Evolutionary conservation across 2,329 filamentous ascomycete genomes (phyloP).

Genomic region (Domatiomyces globalis): DNA sequence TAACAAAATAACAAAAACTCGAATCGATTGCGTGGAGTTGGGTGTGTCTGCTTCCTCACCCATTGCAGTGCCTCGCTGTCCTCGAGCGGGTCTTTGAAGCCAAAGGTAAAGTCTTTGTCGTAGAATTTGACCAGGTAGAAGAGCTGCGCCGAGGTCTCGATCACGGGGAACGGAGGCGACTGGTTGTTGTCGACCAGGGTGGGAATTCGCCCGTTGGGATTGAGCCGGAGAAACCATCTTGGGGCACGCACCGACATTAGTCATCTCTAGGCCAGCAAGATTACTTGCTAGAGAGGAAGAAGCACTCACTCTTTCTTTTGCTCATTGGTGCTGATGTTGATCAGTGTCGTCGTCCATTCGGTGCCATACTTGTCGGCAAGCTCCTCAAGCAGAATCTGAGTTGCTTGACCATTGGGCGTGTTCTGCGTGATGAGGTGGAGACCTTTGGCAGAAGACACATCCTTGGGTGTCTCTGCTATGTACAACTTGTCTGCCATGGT

Average conservation of each 20-base stretch:
- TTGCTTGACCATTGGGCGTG: conserved; percentile 40
- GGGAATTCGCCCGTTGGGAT: conserved; percentile 32
- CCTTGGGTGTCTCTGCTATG: conserved; percentile 31
- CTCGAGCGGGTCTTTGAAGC: conserved; percentile 40
- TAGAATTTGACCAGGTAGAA: conserved; percentile 38
- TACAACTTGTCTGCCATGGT: conserved; percentile 31
- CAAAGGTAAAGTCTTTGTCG: conserved; percentile 37
- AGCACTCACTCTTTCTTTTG: conserved; percentile 43
- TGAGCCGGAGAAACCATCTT: conserved; percentile 16
- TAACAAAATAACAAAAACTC: too few relatives aligned
- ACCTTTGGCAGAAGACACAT: conserved; percentile 36
- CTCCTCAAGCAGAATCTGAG: conserved; percentile 43
- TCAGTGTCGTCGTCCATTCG: conserved; percentile 35
- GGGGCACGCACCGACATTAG: not conserved
- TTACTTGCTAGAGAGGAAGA: not conserved
- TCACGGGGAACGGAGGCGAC: conserved; percentile 36
- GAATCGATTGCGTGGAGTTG: too few relatives aligned
- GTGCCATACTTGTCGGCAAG: conserved; percentile 37
- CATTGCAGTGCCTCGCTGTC: conserved; percentile 37
- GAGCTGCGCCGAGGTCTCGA: conserved; percentile 40
- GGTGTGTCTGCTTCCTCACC: conserved; percentile 22
- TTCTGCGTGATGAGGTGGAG: conserved; percentile 38
- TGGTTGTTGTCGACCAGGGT: conserved; percentile 38
- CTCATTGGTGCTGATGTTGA: conserved; percentile 39
- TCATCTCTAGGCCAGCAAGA: not conserved